Base-by-base conservation (phyloP, 2,329 filamentous ascomycete genomes). In the Eurotiales sp. region DNA sequence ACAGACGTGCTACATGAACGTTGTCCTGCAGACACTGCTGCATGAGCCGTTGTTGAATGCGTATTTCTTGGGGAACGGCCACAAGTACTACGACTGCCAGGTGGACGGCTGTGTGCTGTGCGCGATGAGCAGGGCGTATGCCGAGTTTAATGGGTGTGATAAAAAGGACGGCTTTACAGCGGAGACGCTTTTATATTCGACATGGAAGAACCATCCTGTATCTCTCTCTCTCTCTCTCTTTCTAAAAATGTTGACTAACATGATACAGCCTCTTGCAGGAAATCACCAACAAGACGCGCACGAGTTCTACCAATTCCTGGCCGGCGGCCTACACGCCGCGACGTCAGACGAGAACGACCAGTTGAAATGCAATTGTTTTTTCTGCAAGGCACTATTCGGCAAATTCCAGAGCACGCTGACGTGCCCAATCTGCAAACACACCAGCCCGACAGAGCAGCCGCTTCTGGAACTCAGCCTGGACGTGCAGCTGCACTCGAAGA, bases 1-100 rank as follows among this genome's bases (percentile, higher is more conserved):
- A n/a, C 90, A 95, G 53, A 97, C 93, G 10, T 99, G 92, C 74
- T 99, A 96, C 71, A 92, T 97, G 79, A 95, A 93, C 61, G 92
- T 96, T 25, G 90, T 97, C 43, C 78, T 99, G 14, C 93, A 97
- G 69, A 90, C 87, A 51, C 84, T 99, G 60, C 81, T 97, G 50
- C 92, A 96, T 73, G 96, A 97, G 64, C 92, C 92, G 0, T 80
- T 96, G 40, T 80, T 99, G 25, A 85, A 89, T 54, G 91, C 92
- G 60, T 97, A 89, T 70, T 97, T 96, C 68, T 84, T 99, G 5
- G 86, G 87, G 36, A 91, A 96, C 66, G 90, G 91, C 0, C 92
- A 99, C 69, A 85, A 86, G 61, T 85, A 83, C 51, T 81, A 78
- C 59, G 87, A 89, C 19, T 97, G 93, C 67, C 73, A 76, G 47